Evolutionary conservation across 2,329 filamentous ascomycete species (phyloP).

Genomic region (Emydomyces testavorans): DNA sequence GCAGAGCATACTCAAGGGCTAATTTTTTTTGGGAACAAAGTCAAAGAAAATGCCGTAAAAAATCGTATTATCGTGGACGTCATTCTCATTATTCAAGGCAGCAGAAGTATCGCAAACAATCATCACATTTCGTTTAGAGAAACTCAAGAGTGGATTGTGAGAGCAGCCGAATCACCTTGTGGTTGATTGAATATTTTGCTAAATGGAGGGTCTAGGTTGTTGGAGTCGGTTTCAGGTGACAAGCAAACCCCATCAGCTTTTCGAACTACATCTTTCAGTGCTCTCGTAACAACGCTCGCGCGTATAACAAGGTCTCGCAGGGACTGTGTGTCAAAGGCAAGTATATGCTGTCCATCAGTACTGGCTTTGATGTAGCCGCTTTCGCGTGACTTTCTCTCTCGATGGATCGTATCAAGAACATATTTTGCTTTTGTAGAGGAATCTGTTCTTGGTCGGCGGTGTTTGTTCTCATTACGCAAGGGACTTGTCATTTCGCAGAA

Average conservation of each 20-base stretch:
- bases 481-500: not conserved
- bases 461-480: not conserved
- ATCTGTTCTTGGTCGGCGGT: slow-evolving; percentile 15
- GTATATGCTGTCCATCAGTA: slow-evolving; percentile 34
- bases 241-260: slow-evolving; percentile 37
- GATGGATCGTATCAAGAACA: slow-evolving; percentile 13
- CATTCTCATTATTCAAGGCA: slow-evolving; percentile 13
- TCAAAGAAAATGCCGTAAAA: slow-evolving; percentile 4
- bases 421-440: slow-evolving; percentile 14
- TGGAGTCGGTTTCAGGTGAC: slow-evolving; percentile 19
- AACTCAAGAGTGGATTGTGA: not conserved
- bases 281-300: slow-evolving; percentile 39
- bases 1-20: not conserved
- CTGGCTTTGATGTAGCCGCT: not conserved
- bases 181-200: slow-evolving; percentile 39
- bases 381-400: slow-evolving; percentile 8
- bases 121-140: not conserved
- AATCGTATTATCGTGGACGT: slow-evolving; percentile 13
- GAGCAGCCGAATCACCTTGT: not conserved
- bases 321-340: slow-evolving; percentile 56
- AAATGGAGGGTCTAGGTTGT: slow-evolving; percentile 34
- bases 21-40: not conserved
- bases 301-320: slow-evolving; percentile 49
- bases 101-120: slow-evolving; percentile 3
- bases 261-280: slow-evolving; percentile 40